phyloP scores from a whole-genome alignment of 768 basidiomycete species.

The Mycena chlorophos region DNA sequence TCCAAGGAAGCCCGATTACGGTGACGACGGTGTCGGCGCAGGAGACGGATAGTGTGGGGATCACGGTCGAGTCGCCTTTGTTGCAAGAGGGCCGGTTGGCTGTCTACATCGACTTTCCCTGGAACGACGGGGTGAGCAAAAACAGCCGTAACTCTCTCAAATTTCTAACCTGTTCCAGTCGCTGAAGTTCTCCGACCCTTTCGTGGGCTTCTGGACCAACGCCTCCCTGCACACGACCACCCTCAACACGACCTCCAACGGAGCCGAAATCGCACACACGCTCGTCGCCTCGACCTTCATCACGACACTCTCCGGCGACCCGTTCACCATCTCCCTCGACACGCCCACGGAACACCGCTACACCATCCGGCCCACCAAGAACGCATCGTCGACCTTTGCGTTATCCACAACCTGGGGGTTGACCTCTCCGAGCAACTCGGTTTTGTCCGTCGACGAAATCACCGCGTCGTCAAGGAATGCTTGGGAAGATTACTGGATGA shows the following conservation, averaged over 20 bases:
- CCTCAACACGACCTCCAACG: conserved; percentile 24
- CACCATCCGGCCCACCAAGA: conserved; percentile 37
- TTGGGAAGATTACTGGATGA: conserved; percentile 52
- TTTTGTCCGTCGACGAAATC: conserved; percentile 29
- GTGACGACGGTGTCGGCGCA: conserved; percentile 45
- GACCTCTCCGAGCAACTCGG: conserved; percentile 3
- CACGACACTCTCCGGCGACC: conserved; percentile 43
- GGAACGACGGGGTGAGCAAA: conserved; percentile 50
- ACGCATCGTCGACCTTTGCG: conserved; percentile 33
- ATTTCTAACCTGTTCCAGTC: conserved; percentile 11
- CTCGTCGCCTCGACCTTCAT: conserved; percentile 42
- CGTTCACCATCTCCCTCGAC: conserved; percentile 43
- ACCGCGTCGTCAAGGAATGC: conserved; percentile 35
- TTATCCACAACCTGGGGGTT: conserved; percentile 38
- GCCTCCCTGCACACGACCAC: conserved; percentile 50
- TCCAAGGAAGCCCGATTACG: conserved; percentile 34
- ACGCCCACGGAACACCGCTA: conserved; percentile 48
- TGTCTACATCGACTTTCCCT: conserved; percentile 59
- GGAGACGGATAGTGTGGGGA: conserved; percentile 39
- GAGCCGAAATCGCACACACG: conserved; percentile 44
- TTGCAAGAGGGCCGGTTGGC: conserved; percentile 41
- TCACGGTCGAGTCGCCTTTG: conserved; percentile 42
- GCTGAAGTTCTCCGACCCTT: conserved; percentile 55
- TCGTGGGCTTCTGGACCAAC: conserved; percentile 53
- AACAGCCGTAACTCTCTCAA: not conserved